phyloP scores from a whole-genome alignment of 306 rosid genomes.

The cucumber (Cucumis sativus) region Cucumber_9930_V3 NC_026658.2:22525501-22526000 shows the following conservation, averaged over 20 bases:
- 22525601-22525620: conserved; percentile 75
- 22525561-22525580: conserved; percentile 64
- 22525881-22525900: not conserved
- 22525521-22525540: conserved; percentile 82
- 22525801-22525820: not conserved
- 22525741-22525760: not conserved
- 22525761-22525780: not conserved
- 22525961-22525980: too few relatives aligned
- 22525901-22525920: too few relatives aligned
- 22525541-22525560: conserved; percentile 70
- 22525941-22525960: too few relatives aligned
- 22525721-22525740: not conserved
- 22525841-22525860: not conserved
- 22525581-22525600: conserved; percentile 68
- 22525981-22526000: too few relatives aligned
- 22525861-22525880: not conserved
- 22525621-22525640: conserved; percentile 64
- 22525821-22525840: not conserved
- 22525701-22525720: not conserved
- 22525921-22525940: too few relatives aligned
- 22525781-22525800: not conserved
- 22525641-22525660: not conserved
- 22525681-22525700: not conserved
- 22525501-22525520: conserved; percentile 91
- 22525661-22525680: not conserved